Conservation (phyloP, 2,329 filamentous ascomycete genomes). For the Microascus cirrosus region DNA sequence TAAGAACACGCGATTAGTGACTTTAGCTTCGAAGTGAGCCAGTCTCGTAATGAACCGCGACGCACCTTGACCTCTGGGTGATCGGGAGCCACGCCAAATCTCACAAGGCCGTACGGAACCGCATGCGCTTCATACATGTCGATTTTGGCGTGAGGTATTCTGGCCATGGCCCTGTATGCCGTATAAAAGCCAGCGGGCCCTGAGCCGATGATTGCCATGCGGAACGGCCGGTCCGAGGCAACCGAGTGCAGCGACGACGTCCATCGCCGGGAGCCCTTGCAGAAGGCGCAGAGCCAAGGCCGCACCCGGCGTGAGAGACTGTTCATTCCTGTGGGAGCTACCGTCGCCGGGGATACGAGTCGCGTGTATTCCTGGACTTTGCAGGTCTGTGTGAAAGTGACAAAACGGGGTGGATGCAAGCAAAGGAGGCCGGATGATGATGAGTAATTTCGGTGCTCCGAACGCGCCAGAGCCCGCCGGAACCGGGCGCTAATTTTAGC, state of each 20-base stretch:
- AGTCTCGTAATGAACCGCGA: neutral
- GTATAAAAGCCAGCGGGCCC: conserved; percentile 96
- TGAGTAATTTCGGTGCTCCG: too few relatives aligned
- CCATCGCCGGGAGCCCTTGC: neutral
- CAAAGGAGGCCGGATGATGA: too few relatives aligned
- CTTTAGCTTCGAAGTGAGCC: neutral
- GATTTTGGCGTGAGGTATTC: conserved; percentile 58
- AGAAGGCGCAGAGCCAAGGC: neutral
- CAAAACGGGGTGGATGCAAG: too few relatives aligned
- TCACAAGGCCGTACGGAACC: conserved; percentile 82
- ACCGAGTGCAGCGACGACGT: neutral
- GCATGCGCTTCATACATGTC: conserved; percentile 97
- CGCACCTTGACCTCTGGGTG: conserved; percentile 96
- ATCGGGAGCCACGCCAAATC: conserved; percentile 94
- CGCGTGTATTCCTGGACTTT: too few relatives aligned
- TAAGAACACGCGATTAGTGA: neutral
- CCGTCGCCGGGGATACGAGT: too few relatives aligned
- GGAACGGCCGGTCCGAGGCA: conserved; percentile 43
- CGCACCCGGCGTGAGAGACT: neutral
- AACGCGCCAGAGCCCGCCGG: too few relatives aligned
- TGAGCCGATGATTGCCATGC: conserved; percentile 82
- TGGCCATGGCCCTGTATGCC: conserved; percentile 72
- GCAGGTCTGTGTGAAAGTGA: too few relatives aligned
- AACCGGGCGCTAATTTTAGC: too few relatives aligned
- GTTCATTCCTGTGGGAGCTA: neutral